Evolutionary conservation across 164 flowering plant species (phyloP), one percentile per base, ranked within the genome.

Genomic region (Macadamia tetraphylla): DNA sequence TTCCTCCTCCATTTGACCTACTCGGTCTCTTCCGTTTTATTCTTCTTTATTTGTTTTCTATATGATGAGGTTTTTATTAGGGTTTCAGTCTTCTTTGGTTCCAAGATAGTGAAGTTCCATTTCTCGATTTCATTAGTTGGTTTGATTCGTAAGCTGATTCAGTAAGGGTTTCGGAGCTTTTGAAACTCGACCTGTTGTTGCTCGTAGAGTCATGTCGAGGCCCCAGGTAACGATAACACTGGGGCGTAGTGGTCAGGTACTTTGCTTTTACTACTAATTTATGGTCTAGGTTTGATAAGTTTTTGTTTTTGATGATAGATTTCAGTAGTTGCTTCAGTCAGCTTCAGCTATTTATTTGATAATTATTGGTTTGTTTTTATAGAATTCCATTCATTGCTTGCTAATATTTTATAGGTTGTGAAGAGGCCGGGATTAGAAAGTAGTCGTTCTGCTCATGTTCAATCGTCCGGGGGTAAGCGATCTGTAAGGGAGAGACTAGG

Each of bases 401-500:
- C 6, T 29, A 65, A 18, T 31, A 46, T 6, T 32, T 72, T 69
- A 23, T 70, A 91, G 94, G 92, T 86, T 66, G 87, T 91, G 60
- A 88, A 87, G 83, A 87, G 82, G 74, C 67, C 79, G 6, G 84
- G 35, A n/a, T 65, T 81, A 15, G 85, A 85, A 70, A 76, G n/a
- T 58, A 67, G 65, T 44, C 71, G 44, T 62, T 64, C 77, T 32
- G 83, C 81, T 70, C 66, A 76, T 32, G 30, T 40, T 32, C 77
- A 80, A 3, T 62, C 70, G 0, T 69, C 72, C 29, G 91, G 92
- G 60, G 77, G 73, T 49, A 88, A 91, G 77, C 81, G 90, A 30
- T 80, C 97, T 2, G 73, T 85, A 29, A 82, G 83, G 70, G 97
- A 87, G 57, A 84, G 94, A 74, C 72, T 88, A 69, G 97, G 94